These are phyloP conservation scores for Phytophthora vignae DNA, from an alignment of 352 stramenopile genomes.

Conservation along the genomic window DNA sequence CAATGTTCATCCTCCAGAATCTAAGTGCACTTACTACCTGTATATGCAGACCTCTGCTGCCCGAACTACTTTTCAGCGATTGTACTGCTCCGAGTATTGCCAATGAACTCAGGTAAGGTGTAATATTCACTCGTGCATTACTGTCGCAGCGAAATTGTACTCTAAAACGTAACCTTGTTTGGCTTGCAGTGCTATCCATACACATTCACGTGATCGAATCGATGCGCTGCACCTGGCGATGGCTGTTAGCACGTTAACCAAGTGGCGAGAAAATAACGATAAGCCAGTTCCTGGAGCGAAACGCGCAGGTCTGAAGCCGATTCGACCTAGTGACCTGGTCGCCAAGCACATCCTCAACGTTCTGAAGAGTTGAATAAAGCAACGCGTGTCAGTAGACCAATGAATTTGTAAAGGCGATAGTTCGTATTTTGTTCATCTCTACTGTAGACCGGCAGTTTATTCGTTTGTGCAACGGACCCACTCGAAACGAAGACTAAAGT, in stretches of 20 bases:
- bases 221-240: background rate
- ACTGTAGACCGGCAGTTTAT: no score
- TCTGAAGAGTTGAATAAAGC: background rate
- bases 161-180: background rate
- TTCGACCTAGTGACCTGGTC: background rate
- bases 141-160: background rate
- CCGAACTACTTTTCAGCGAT: constrained; percentile 72
- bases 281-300: background rate
- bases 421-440: no score
- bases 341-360: background rate
- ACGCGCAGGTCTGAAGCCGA: background rate
- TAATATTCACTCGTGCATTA: background rate
- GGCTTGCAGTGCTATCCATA: background rate
- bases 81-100: constrained; percentile 58
- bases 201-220: background rate
- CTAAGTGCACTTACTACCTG: background rate
- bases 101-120: constrained; percentile 29
- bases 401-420: no score
- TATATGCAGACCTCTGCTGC: constrained; percentile 47
- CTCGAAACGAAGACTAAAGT: background rate
- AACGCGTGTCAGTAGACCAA: background rate
- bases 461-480: background rate
- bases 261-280: background rate
- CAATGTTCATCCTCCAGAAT: background rate
- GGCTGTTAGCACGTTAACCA: background rate